Conservation (phyloP, 164 flowering plant genomes). For the Echeveria elegans region DNA sequence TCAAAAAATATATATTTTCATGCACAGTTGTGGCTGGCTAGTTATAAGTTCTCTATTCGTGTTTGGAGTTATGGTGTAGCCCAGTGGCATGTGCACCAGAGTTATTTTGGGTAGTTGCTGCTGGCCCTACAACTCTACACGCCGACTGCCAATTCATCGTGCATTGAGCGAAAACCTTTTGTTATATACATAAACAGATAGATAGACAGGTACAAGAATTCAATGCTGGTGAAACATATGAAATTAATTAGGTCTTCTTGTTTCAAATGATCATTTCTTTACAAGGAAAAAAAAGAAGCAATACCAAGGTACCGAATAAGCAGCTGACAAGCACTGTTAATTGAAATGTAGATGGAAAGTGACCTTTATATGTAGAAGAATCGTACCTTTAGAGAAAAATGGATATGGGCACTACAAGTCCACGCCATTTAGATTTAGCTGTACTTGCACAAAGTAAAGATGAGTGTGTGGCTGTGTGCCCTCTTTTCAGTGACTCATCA, state of each 20-base stretch:
- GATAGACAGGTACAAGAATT: background rate
- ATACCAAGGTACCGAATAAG: background rate
- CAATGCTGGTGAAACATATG: background rate
- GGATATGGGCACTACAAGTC: background rate
- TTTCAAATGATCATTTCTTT: background rate
- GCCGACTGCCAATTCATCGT: background rate
- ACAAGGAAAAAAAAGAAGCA: background rate
- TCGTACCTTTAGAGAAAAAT: background rate
- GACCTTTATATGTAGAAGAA: background rate
- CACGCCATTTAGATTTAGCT: background rate
- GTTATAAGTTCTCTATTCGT: background rate
- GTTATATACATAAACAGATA: background rate
- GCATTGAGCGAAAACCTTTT: background rate
- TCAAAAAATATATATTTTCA: background rate
- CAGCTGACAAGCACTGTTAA: background rate
- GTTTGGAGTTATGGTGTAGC: background rate
- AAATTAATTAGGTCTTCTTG: too few species aligned
- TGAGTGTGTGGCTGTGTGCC: too few species aligned
- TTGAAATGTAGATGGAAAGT: background rate
- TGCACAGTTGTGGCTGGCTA: background rate
- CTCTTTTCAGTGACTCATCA: background rate
- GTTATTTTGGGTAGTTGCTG: slow-evolving; percentile 1
- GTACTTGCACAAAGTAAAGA: background rate
- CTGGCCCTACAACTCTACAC: too few species aligned
- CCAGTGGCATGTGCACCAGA: background rate